Base-by-base conservation (phyloP, 805 yeast species). In the Teunomyces atbi region DNA sequence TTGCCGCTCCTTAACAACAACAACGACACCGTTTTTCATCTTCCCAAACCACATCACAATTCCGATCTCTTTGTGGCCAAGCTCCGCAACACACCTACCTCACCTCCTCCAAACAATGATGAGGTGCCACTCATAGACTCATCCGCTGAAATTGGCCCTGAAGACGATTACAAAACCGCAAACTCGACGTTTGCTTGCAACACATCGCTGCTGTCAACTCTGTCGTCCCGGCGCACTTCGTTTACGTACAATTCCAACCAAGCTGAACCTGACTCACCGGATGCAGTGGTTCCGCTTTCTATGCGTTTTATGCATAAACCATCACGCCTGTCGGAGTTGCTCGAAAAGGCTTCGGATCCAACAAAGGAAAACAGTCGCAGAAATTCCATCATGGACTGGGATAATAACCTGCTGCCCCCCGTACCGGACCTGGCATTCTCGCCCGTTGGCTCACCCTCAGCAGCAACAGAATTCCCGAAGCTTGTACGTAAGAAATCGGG, bases 401-500 rank as follows among this genome's bases (percentile, higher is more conserved):
- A 34, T 13, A 11, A 10, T 5, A 30, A 7, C 15, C 33, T 30
- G 33, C 33, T 30, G 33, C 13, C 18, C 8, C 13, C 37, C 15
- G 39, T 23, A 18, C 27, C 38, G 8, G 19, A 16, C 33, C 42
- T 19, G 44, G 26, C 10, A 23, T 23, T 23, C 11, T 27, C 35
- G 3, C 19, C 37, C 2, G 27, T 23, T 10, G 13, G 11, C 28
- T 21, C 44, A 4, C 42, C 45, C 13, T 18, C 28, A 20, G 20
- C 33, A 3, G 16, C 12, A 15, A 35, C 26, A 35, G 32, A 32
- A 21, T 13, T 20, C 15, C 26, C 15, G 15, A 23, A 27, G 23
- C 65, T 87, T 45, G 78, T 89, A 3, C 81, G 95, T 41, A 91
- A 90, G 63, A 90, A 90, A 63, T 81, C 89, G 0, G 97, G 96